A percentile compares a stretch with the other conserved stretches of the same genome.
phyloP scores from a whole-genome alignment of 257 asterid genomes.

The Lavandula angustifolia region DNA sequence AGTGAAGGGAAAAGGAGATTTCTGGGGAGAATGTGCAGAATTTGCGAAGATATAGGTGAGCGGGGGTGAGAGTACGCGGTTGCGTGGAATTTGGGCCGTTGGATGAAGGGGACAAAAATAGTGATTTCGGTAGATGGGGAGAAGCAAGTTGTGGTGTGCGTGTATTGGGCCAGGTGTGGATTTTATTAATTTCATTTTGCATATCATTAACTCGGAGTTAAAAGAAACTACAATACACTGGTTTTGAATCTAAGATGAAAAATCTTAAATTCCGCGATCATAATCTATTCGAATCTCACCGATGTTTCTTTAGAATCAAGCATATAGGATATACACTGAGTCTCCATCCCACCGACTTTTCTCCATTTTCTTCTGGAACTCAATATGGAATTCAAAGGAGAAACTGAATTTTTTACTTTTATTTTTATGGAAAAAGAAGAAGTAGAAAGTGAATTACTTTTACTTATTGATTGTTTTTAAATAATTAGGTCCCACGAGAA shows the following conservation, averaged over 20 bases:
- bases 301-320: too few relatives aligned
- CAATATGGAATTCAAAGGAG: neutral
- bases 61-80: constrained; percentile 46
- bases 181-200: constrained; percentile 8
- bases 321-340: neutral
- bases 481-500: too few relatives aligned
- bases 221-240: too few relatives aligned
- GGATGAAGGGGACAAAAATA: constrained; percentile 38
- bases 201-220: too few relatives aligned
- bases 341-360: constrained; percentile 24
- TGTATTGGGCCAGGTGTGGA: constrained; percentile 49
- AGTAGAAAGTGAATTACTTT: neutral
- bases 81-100: constrained; percentile 49
- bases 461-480: too few relatives aligned
- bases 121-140: constrained; percentile 3
- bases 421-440: neutral
- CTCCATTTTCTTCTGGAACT: constrained; percentile 18
- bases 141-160: constrained; percentile 20
- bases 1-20: constrained; percentile 24
- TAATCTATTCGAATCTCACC: too few relatives aligned
- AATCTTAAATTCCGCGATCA: too few relatives aligned
- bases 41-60: constrained; percentile 16
- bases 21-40: constrained; percentile 13
- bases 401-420: neutral
- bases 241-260: too few relatives aligned